phyloP scores from a whole-genome alignment of 306 rosid species.

The Macrotyloma uniflorum region DNA sequence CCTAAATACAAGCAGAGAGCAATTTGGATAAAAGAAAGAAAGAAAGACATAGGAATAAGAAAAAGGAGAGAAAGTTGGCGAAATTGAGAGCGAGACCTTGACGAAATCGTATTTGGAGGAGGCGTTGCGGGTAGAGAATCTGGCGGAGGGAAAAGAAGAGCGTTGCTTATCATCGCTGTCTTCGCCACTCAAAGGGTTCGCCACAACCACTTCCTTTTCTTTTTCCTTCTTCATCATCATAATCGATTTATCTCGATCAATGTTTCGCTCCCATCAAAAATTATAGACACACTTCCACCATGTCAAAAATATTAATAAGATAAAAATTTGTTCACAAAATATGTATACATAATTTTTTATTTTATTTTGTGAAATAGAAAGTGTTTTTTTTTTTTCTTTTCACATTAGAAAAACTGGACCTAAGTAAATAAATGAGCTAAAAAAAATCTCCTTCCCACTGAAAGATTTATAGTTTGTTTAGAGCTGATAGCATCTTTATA shows the following conservation, averaged over 20 bases:
- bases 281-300: no score
- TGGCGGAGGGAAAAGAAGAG: conserved; percentile 47
- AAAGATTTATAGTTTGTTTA: no score
- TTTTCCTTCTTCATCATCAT: conserved; percentile 42
- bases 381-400: no score
- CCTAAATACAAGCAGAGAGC: conserved; percentile 48
- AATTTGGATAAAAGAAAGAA: background rate
- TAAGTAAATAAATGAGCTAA: no score
- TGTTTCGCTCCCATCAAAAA: background rate
- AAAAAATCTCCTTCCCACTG: no score
- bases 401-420: no score
- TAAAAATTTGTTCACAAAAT: no score
- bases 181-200: conserved; percentile 48
- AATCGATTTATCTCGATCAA: background rate
- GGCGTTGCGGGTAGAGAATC: conserved; percentile 77
- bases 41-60: background rate
- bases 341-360: no score
- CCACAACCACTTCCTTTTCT: conserved; percentile 46
- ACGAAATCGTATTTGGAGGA: conserved; percentile 98
- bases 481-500: no score
- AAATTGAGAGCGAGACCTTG: conserved; percentile 55
- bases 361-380: no score
- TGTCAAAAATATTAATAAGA: no score
- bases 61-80: background rate
- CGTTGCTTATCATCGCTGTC: conserved; percentile 49